phyloP scores from a whole-genome alignment of 352 stramenopile species.

The Thalassiosira hispida region DNA sequence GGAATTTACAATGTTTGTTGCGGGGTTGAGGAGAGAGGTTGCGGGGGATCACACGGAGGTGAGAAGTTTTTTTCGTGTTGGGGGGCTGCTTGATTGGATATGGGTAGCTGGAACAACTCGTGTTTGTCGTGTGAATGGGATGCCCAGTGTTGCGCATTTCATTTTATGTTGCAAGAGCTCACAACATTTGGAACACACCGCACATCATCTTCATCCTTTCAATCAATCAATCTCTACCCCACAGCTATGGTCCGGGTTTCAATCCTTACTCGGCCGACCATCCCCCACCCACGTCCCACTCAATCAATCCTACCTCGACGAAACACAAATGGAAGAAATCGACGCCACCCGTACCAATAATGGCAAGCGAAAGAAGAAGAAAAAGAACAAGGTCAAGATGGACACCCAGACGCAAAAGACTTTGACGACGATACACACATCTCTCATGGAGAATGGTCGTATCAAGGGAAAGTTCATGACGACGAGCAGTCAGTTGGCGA shows the following conservation, averaged over 20 bases:
- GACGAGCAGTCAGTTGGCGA: constrained; percentile 46
- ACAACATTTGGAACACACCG: too few relatives aligned
- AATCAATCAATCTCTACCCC: constrained; percentile 5
- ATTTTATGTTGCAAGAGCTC: too few relatives aligned
- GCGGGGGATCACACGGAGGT: constrained; percentile 57
- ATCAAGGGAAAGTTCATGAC: constrained; percentile 42
- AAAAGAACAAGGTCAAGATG: constrained; percentile 46
- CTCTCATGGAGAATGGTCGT: constrained; percentile 23
- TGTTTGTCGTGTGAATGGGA: too few relatives aligned
- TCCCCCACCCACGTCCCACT: constrained; percentile 20
- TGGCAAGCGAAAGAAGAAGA: constrained; percentile 28
- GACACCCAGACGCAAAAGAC: constrained; percentile 42
- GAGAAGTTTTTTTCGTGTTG: not conserved
- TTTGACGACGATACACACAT: constrained; percentile 45
- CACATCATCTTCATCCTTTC: constrained; percentile 1
- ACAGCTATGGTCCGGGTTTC: constrained; percentile 59
- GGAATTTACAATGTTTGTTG: constrained; percentile 53
- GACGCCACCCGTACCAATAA: not conserved
- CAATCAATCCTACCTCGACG: constrained; percentile 8
- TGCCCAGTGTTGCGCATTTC: too few relatives aligned
- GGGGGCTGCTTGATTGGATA: not conserved
- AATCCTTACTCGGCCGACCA: constrained; percentile 39
- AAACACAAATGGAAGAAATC: not conserved
- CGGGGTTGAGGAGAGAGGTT: constrained; percentile 49
- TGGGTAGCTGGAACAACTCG: too few relatives aligned